Conservation (phyloP, 371 early-diverging fungal species). For the Rhizopus sp. region DNA sequence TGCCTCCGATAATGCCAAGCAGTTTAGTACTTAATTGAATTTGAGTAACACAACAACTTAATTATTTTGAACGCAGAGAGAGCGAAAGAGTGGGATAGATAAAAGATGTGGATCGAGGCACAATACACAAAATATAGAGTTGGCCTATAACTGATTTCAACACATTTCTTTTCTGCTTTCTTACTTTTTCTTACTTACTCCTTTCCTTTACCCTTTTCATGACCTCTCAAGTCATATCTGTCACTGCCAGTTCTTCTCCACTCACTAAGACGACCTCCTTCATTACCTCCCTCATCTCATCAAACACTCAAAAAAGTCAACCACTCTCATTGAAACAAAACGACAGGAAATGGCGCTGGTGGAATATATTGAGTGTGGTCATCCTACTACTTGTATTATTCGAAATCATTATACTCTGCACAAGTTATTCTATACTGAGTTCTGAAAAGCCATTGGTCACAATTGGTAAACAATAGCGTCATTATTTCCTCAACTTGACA, state of each 20-base stretch:
- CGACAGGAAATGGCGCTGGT: slow-evolving; percentile 56
- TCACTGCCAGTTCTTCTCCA: background rate
- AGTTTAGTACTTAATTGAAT: too few species aligned
- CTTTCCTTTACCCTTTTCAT: background rate
- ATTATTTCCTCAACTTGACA: background rate
- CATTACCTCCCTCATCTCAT: slow-evolving; percentile 19
- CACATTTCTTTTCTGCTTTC: too few species aligned
- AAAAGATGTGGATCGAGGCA: too few species aligned
- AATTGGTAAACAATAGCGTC: slow-evolving; percentile 44
- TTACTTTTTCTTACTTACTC: too few species aligned
- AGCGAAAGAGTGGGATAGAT: too few species aligned
- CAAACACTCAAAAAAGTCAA: slow-evolving; percentile 37
- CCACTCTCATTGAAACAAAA: slow-evolving; percentile 6
- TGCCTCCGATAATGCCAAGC: too few species aligned
- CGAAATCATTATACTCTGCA: slow-evolving; percentile 37
- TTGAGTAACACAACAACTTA: too few species aligned
- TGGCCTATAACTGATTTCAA: too few species aligned
- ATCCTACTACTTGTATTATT: slow-evolving; percentile 41
- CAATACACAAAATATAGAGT: too few species aligned
- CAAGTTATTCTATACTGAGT: slow-evolving; percentile 44
- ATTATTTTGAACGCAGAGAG: too few species aligned
- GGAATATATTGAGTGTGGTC: slow-evolving; percentile 44
- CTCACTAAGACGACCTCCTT: background rate
- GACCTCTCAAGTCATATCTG: background rate
- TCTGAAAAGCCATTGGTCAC: slow-evolving; percentile 45